phyloP scores from a whole-genome alignment of 441 rosid genomes.

The Populus tomentosa region DNA sequence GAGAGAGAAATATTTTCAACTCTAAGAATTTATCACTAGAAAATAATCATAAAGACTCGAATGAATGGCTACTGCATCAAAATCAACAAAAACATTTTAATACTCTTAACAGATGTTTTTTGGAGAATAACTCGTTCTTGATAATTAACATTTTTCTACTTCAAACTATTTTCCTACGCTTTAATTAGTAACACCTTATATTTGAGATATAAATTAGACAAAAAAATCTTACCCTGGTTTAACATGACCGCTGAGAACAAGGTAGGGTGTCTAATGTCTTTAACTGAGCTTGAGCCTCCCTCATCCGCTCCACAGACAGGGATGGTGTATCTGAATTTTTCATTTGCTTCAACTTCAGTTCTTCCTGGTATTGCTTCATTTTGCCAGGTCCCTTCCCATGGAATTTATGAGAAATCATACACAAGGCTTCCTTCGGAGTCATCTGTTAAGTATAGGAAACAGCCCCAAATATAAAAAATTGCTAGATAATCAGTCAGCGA shows the following conservation, averaged over 20 bases:
- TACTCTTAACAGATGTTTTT: too few relatives aligned
- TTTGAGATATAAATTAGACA: background rate
- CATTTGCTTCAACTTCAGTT: constrained; percentile 87
- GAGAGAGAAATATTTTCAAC: too few relatives aligned
- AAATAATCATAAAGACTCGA: too few relatives aligned
- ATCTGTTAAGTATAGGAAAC: constrained; percentile 43
- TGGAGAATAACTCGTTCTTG: too few relatives aligned
- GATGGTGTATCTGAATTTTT: constrained; percentile 95
- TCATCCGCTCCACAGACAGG: constrained; percentile 84
- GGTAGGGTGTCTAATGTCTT: constrained; percentile 66
- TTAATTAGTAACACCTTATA: too few relatives aligned
- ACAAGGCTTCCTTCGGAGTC: constrained; percentile 93
- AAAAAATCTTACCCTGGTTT: constrained; percentile 67
- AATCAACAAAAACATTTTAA: too few relatives aligned
- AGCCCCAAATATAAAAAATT: background rate
- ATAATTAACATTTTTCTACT: too few relatives aligned
- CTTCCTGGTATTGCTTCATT: constrained; percentile 90
- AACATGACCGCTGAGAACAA: constrained; percentile 94
- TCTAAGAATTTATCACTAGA: too few relatives aligned
- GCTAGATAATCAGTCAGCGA: background rate
- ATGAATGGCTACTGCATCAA: too few relatives aligned
- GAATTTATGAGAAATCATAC: constrained; percentile 82
- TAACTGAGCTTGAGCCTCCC: constrained; percentile 88
- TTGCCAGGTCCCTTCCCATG: constrained; percentile 99
- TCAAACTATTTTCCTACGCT: too few relatives aligned